phyloP scores from a whole-genome alignment of 495 filamentous ascomycete species.

The Evernia prunastri region DNA sequence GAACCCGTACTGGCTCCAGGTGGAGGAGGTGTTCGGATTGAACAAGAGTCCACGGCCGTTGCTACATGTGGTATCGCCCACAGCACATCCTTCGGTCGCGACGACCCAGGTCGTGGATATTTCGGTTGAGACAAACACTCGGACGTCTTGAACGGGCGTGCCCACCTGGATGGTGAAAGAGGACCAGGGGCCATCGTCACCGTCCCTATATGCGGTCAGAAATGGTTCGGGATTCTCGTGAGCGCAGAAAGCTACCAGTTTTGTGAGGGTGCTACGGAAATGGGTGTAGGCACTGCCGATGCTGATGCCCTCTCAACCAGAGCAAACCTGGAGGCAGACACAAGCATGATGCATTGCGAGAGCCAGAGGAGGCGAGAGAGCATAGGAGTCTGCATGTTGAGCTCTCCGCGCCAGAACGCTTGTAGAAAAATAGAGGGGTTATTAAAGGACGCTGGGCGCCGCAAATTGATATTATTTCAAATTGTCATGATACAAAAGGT shows the following conservation, averaged over 20 bases:
- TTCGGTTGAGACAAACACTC: constrained; percentile 43
- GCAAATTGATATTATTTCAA: constrained; percentile 5
- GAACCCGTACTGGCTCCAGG: constrained; percentile 37
- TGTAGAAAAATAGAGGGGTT: not conserved
- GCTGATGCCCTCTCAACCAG: constrained; percentile 7
- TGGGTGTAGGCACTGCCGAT: constrained; percentile 18
- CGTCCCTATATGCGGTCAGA: constrained; percentile 36
- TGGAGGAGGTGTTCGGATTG: constrained; percentile 43
- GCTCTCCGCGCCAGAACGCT: not conserved
- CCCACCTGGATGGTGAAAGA: constrained; percentile 46
- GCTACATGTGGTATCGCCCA: constrained; percentile 32
- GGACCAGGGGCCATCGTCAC: constrained; percentile 50
- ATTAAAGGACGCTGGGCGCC: constrained; percentile 3
- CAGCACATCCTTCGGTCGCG: constrained; percentile 28
- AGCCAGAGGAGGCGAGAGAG: constrained; percentile 5
- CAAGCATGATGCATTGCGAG: constrained; percentile 3
- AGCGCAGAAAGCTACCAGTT: constrained; percentile 20
- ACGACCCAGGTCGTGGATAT: constrained; percentile 41
- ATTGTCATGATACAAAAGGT: constrained; percentile 10
- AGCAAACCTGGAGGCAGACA: not conserved
- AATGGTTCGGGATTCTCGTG: not conserved
- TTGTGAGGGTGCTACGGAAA: constrained; percentile 21
- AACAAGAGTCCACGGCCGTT: constrained; percentile 43
- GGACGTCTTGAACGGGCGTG: constrained; percentile 41
- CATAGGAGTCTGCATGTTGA: not conserved